phyloP scores from a whole-genome alignment of 768 basidiomycete genomes.

The Phaeolepiota aurea region DNA sequence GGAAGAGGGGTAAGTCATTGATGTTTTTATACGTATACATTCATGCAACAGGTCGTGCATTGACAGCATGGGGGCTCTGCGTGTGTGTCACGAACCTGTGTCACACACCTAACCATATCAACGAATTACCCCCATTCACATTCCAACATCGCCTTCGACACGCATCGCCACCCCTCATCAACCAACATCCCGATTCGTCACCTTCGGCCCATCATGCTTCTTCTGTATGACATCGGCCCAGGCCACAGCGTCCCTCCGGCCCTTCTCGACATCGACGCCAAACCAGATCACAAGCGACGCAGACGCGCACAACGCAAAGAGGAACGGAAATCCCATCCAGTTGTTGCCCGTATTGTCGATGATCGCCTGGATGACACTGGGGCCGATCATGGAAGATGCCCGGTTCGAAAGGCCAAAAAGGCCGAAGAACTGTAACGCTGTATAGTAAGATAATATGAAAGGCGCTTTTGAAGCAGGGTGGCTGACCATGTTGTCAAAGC shows the following conservation, averaged over 20 bases:
- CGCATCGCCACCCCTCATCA: no score
- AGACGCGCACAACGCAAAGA: conserved; percentile 60
- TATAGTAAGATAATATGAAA: conserved; percentile 14
- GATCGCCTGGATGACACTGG: conserved; percentile 79
- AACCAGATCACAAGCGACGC: conserved; percentile 79
- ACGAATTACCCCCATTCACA: no score
- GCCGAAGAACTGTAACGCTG: conserved; percentile 69
- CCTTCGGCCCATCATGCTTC: not conserved
- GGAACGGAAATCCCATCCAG: conserved; percentile 81
- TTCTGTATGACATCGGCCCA: conserved; percentile 36
- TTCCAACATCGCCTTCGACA: no score
- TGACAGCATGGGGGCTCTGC: no score
- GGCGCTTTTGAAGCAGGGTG: not conserved
- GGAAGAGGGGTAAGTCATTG: no score
- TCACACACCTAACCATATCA: no score
- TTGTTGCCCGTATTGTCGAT: conserved; percentile 65
- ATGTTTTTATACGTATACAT: no score
- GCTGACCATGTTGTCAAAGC: conserved; percentile 69
- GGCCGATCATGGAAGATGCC: conserved; percentile 82
- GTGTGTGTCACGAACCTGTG: no score
- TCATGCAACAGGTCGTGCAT: not conserved
- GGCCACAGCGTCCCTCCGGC: conserved; percentile 48
- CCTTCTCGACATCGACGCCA: conserved; percentile 54
- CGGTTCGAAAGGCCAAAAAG: conserved; percentile 80
- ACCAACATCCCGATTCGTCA: no score